Evolutionary conservation across 164 flowering plant genomes (phyloP).

Genomic region (Macadamia tetraphylla): DNA sequence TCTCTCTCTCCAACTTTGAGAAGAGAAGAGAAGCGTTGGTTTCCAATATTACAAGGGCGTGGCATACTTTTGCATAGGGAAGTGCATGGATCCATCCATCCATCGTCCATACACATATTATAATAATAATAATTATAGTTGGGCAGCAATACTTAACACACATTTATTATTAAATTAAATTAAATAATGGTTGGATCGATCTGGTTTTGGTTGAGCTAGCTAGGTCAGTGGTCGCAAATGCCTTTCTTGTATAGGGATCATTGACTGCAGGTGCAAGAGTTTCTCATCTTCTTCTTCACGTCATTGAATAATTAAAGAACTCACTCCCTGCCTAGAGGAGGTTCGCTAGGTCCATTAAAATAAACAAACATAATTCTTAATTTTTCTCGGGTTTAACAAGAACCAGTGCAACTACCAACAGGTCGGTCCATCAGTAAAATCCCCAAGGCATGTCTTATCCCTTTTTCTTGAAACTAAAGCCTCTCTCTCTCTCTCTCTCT

Average conservation of each 20-base stretch:
- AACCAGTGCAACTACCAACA: too few relatives aligned
- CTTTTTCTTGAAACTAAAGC: too few relatives aligned
- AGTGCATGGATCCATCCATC: not conserved
- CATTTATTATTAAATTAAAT: too few relatives aligned
- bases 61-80: not conserved
- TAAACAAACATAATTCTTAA: slow-evolving; percentile 1
- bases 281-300: too few relatives aligned
- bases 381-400: slow-evolving; percentile 1
- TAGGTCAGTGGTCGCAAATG: slow-evolving; percentile 9
- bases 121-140: too few relatives aligned
- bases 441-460: too few relatives aligned
- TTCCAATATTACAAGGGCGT: not conserved
- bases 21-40: not conserved
- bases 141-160: too few relatives aligned
- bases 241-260: not conserved
- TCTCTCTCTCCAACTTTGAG: not conserved
- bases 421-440: too few relatives aligned
- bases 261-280: not conserved
- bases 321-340: too few relatives aligned
- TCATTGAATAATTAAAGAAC: not conserved
- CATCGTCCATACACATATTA: too few relatives aligned
- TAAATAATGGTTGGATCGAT: not conserved
- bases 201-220: not conserved
- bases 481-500: too few relatives aligned
- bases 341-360: not conserved